Base-by-base conservation (phyloP, 306 rosid genomes). In the Sesbania bispinosa region DNA sequence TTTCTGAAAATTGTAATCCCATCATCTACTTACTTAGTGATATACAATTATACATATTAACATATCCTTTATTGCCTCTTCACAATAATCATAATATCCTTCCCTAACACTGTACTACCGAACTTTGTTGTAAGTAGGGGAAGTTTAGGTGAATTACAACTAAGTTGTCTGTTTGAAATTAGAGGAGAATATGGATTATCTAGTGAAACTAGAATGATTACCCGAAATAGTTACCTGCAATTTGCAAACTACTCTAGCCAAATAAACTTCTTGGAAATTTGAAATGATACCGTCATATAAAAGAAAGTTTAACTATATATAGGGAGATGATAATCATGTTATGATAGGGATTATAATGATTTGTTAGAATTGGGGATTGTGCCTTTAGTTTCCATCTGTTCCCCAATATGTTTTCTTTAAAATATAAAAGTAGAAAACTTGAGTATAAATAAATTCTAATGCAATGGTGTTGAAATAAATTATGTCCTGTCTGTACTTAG, bases 141-240 rank as follows among this genome's bases (percentile, higher is more conserved):
- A 54, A 33, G 29, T 54, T 71, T 18, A 42, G 62, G 38, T 53
- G 57, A 59, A 51, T 19, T 38, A 20, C 50, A 67, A 27, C 15
- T 60, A 45, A 54, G 59, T 43, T 59, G 36, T 59, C 29, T 29
- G 2, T 73, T 58, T 67, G 61, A 59, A 66, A 50, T 19, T 67
- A 7, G 75, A 46, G 73, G 61, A 48, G 20, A 26, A 5, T 50
- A 15, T 58, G 15, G 38, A n/a, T 57, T 32, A 10, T 32, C 35
- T 30, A 16, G 24, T 39, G 5, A 64, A 64, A 41, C 57, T 32
- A 30, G 15, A 65, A 55, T 0, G 21, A 8, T 24, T 23, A 13
- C 35, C 47, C 23, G 14, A 21, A 19, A 65, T 33, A 24, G 6
- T 63, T 19, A 29, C 48, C 27, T 58, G 47, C 38, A 5, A 29